These are phyloP conservation scores for Beauveria rudraprayagi DNA, from an alignment of 2,329 filamentous ascomycete genomes.

Conservation along the genomic window DNA sequence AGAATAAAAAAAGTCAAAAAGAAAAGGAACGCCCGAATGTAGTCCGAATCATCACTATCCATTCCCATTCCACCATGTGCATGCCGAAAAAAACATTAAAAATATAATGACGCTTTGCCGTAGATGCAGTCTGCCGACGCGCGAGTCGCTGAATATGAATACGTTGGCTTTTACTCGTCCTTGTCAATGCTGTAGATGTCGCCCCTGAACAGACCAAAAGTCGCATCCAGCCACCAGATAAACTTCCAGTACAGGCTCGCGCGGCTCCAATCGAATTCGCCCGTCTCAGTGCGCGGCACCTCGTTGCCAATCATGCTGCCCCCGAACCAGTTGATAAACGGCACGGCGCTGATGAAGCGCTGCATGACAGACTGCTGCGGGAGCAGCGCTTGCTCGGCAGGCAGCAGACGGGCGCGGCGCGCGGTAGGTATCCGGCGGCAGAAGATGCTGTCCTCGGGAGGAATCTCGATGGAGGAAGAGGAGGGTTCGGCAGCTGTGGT, in stretches of 20 bases:
- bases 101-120: background rate
- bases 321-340: slow-evolving; percentile 64
- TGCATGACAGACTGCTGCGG: slow-evolving; percentile 60
- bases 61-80: background rate
- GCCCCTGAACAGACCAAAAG: slow-evolving; percentile 50
- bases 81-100: background rate
- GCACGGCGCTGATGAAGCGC: slow-evolving; percentile 56
- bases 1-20: background rate
- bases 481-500: slow-evolving; percentile 17
- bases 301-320: slow-evolving; percentile 66
- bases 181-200: slow-evolving; percentile 51
- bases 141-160: background rate
- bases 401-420: slow-evolving; percentile 55
- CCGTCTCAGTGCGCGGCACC: slow-evolving; percentile 63
- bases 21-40: background rate
- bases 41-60: background rate
- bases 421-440: slow-evolving; percentile 60
- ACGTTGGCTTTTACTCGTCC: slow-evolving; percentile 38
- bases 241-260: slow-evolving; percentile 62
- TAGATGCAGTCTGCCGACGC: background rate
- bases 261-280: slow-evolving; percentile 67
- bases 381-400: slow-evolving; percentile 61
- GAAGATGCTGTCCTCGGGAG: slow-evolving; percentile 34
- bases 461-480: slow-evolving; percentile 17
- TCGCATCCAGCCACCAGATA: slow-evolving; percentile 54